Percentiles rank a stretch among this genome's conserved stretches.
Conservation (phyloP, 176 grass and related monocot species). For the Lolium multiflorum region DNA sequence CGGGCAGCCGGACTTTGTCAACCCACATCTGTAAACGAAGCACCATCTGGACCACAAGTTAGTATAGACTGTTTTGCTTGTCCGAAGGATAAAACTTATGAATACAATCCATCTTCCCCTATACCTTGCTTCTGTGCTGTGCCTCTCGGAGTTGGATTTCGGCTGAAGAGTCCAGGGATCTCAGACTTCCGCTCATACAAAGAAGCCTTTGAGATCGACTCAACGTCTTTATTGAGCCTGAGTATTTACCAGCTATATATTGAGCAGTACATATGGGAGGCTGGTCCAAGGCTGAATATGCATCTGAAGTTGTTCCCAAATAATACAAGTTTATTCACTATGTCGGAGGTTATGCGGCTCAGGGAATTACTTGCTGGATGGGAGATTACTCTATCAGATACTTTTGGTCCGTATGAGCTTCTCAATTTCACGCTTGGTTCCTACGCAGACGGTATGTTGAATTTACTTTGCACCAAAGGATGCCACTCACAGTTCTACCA, state of each 20-base stretch:
- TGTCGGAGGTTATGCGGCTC: slow-evolving; percentile 58
- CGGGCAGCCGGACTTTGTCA: slow-evolving; percentile 56
- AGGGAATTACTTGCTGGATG: slow-evolving; percentile 65
- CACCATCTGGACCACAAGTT: slow-evolving; percentile 44
- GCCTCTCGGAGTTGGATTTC: slow-evolving; percentile 80
- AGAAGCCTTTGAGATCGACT: slow-evolving; percentile 62
- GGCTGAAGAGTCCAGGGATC: slow-evolving; percentile 87
- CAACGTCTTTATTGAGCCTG: slow-evolving; percentile 54
- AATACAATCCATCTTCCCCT: slow-evolving; percentile 74
- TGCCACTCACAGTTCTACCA: slow-evolving; percentile 6
- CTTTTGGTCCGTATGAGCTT: slow-evolving; percentile 94
- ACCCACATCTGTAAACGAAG: slow-evolving; percentile 29
- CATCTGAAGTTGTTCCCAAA: slow-evolving; percentile 84
- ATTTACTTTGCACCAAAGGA: slow-evolving; percentile 23
- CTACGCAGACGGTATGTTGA: slow-evolving; percentile 65
- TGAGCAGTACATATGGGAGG: slow-evolving; percentile 70
- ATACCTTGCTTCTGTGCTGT: slow-evolving; percentile 67
- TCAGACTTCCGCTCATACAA: slow-evolving; percentile 74
- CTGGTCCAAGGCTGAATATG: slow-evolving; percentile 76
- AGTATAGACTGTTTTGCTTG: slow-evolving; percentile 52
- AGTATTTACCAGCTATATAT: slow-evolving; percentile 68
- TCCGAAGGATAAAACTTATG: slow-evolving; percentile 55
- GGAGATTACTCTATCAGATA: slow-evolving; percentile 76
- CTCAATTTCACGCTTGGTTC: slow-evolving; percentile 81
- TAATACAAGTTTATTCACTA: slow-evolving; percentile 67